Evolutionary conservation across 2,329 filamentous ascomycete species (phyloP).

Genomic region (Talaromyces sp.): DNA sequence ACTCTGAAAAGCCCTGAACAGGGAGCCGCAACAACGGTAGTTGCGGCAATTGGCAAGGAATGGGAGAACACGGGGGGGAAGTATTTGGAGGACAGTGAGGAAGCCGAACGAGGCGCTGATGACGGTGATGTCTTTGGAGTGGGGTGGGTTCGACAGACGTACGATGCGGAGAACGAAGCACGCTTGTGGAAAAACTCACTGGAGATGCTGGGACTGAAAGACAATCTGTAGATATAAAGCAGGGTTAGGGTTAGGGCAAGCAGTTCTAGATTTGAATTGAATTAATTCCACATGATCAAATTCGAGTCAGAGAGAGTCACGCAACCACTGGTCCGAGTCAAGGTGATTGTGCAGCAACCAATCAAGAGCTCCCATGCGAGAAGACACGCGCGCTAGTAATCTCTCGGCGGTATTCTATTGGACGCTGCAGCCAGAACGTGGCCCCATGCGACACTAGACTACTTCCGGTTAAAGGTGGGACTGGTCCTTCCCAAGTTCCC

Average conservation of each 20-base stretch:
- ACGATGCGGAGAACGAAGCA: constrained; percentile 24
- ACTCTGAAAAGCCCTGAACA: constrained; percentile 29
- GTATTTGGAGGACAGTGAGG: constrained; percentile 25
- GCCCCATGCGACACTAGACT: neutral
- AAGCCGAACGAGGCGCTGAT: constrained; percentile 5
- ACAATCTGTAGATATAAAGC: too few relatives aligned
- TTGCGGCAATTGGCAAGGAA: constrained; percentile 28
- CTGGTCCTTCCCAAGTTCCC: neutral
- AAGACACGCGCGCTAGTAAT: too few relatives aligned
- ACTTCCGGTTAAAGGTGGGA: neutral
- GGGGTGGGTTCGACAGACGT: constrained; percentile 15
- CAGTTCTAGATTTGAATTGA: too few relatives aligned
- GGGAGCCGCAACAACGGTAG: constrained; percentile 34
- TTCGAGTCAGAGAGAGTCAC: too few relatives aligned
- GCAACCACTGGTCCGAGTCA: too few relatives aligned
- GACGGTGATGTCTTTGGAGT: constrained; percentile 1
- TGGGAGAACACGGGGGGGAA: constrained; percentile 26
- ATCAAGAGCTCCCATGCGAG: too few relatives aligned
- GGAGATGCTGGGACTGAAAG: constrained; percentile 17
- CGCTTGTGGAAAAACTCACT: constrained; percentile 29
- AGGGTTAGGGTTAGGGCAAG: too few relatives aligned
- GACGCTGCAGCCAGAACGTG: neutral
- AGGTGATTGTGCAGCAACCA: too few relatives aligned
- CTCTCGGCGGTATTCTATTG: neutral
- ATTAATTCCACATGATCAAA: too few relatives aligned